phyloP scores from a whole-genome alignment of 768 basidiomycete species.

The Dictyophora rubrovolvata region DNA sequence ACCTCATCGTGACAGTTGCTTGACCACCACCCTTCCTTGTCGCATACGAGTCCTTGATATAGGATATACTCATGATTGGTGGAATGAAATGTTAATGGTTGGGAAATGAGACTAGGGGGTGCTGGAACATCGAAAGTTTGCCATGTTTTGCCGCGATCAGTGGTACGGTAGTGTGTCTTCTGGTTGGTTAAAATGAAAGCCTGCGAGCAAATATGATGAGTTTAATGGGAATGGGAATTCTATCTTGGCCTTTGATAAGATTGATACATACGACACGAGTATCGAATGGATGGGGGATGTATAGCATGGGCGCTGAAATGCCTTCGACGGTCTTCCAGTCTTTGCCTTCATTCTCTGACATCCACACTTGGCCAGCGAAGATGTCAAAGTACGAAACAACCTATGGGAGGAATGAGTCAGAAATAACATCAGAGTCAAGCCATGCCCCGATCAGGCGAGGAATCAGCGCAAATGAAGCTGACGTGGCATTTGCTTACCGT shows the following conservation, averaged over 20 bases:
- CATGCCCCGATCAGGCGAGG: conserved; percentile 1
- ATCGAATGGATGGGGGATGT: conserved; percentile 83
- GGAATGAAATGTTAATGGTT: conserved; percentile 83
- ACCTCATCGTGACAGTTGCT: conserved; percentile 65
- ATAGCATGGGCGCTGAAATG: conserved; percentile 45
- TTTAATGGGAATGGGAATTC: not conserved
- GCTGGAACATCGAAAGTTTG: conserved; percentile 61
- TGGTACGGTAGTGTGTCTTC: conserved; percentile 78
- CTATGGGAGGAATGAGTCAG: conserved; percentile 23
- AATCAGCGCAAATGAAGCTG: not conserved
- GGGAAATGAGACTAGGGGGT: conserved; percentile 43
- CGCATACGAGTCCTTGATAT: conserved; percentile 67
- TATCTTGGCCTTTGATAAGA: not conserved
- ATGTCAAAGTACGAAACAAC: conserved; percentile 77
- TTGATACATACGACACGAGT: conserved; percentile 50
- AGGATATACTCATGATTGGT: conserved; percentile 61
- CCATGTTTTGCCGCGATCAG: conserved; percentile 85
- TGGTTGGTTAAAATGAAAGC: conserved; percentile 76
- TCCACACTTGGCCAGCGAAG: conserved; percentile 52
- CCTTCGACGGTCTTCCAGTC: conserved; percentile 42
- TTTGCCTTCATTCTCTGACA: conserved; percentile 86
- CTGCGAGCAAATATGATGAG: conserved; percentile 27
- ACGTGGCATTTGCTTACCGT: conserved; percentile 40
- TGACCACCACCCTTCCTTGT: conserved; percentile 37
- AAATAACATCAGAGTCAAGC: not conserved